These are phyloP conservation scores for Aspergillus quadricinctus DNA, from an alignment of 2,329 filamentous ascomycete species.

Conservation along the genomic window DNA sequence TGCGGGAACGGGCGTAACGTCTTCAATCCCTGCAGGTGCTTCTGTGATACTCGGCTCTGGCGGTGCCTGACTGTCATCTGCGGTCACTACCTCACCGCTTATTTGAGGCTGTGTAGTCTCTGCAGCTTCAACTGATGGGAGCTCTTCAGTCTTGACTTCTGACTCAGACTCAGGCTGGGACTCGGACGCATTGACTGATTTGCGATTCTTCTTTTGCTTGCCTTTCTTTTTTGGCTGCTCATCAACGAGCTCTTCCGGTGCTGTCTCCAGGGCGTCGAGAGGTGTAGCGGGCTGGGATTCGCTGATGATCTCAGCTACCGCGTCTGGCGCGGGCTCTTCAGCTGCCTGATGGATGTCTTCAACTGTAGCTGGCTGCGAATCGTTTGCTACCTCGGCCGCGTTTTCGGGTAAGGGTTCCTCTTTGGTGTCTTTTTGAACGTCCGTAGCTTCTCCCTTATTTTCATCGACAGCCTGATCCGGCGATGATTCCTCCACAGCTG, in stretches of 20 bases:
- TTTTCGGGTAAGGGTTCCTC: neutral
- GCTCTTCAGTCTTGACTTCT: conserved; percentile 5
- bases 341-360: neutral
- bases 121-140: conserved; percentile 1
- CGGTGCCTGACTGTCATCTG: conserved; percentile 4
- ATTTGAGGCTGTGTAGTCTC: conserved; percentile 11
- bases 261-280: neutral
- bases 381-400: neutral
- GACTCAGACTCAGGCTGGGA: conserved; percentile 8
- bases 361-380: neutral
- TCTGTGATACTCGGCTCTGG: conserved; percentile 3
- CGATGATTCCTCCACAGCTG: conserved; percentile 13
- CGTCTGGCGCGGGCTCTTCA: neutral
- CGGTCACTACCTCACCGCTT: conserved; percentile 12
- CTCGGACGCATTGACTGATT: conserved; percentile 10
- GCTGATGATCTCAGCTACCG: neutral
- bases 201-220: conserved; percentile 21
- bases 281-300: conserved; percentile 3
- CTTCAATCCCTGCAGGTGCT: conserved; percentile 1
- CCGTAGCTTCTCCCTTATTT: neutral
- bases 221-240: conserved; percentile 17
- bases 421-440: neutral
- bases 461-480: neutral
- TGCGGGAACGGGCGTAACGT: conserved; percentile 4
- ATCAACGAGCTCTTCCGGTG: conserved; percentile 10